Conservation (phyloP, 352 stramenopile genomes). For the Globisporangium viniferum region DNA sequence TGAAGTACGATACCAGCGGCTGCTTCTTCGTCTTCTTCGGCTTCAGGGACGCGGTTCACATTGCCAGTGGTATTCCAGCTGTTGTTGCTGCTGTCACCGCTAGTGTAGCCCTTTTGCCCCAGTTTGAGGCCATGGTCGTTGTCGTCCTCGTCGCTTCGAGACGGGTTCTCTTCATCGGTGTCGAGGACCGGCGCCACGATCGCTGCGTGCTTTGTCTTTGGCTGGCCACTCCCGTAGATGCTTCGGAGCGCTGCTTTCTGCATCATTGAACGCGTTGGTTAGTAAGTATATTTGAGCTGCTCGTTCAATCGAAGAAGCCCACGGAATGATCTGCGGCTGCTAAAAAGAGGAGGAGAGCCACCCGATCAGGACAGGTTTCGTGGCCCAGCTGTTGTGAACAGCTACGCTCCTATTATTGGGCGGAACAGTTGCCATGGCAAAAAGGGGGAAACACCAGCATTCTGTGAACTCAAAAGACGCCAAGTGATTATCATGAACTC, state of each 20-base stretch:
- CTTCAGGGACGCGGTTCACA: constrained; percentile 11
- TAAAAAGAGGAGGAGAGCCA: background rate
- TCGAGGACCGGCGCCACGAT: constrained; percentile 51
- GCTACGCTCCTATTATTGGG: constrained; percentile 1
- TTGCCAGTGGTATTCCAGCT: constrained; percentile 6
- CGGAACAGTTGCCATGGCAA: constrained; percentile 3
- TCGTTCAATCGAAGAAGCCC: background rate
- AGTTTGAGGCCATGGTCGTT: background rate
- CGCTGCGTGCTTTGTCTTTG: constrained; percentile 48
- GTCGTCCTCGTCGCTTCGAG: constrained; percentile 10
- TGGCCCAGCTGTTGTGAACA: background rate
- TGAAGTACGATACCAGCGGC: constrained; percentile 8
- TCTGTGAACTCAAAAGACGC: too few relatives aligned
- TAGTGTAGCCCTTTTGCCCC: background rate
- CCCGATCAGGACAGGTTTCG: background rate
- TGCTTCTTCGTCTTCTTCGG: constrained; percentile 10
- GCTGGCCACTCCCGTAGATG: constrained; percentile 31
- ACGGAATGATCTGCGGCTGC: background rate
- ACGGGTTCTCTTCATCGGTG: constrained; percentile 19
- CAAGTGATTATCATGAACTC: background rate
- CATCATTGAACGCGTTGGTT: constrained; percentile 19
- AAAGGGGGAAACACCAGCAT: background rate
- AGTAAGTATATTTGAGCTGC: background rate
- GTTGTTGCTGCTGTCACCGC: background rate
- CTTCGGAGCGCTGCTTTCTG: constrained; percentile 35